A percentile compares a stretch with the other conserved stretches of the same genome.
phyloP scores from a whole-genome alignment of 2,329 filamentous ascomycete species.

The Pestalotiopsis sp. region DNA sequence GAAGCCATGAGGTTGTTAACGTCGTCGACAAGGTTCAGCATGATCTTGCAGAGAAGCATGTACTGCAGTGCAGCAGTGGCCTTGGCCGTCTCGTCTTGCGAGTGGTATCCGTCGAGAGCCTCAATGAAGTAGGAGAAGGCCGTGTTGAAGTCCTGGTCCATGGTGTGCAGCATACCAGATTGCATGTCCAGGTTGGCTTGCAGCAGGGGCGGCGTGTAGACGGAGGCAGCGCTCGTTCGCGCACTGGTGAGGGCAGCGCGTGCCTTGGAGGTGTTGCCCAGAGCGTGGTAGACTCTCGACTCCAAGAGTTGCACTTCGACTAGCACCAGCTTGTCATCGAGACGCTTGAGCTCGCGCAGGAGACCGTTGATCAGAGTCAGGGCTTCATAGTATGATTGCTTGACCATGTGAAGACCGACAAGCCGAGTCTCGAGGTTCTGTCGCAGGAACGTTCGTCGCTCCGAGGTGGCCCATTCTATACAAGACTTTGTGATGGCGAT shows the following conservation, averaged over 20 bases:
- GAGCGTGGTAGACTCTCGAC: constrained; percentile 94
- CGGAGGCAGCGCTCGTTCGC: constrained; percentile 91
- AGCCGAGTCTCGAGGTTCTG: constrained; percentile 98
- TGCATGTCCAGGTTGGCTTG: constrained; percentile 99
- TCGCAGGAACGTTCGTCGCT: constrained; percentile 92
- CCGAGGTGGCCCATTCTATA: constrained; percentile 97
- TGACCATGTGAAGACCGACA: constrained; percentile 92
- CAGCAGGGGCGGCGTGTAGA: constrained; percentile 93
- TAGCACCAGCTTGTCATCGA: constrained; percentile 97
- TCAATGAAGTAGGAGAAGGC: constrained; percentile 99
- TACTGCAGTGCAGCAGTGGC: constrained; percentile 98
- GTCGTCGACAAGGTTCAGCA: constrained; percentile 96
- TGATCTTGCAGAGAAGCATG: constrained; percentile 99
- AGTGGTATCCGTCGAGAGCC: constrained; percentile 94
- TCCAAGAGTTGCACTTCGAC: constrained; percentile 98
- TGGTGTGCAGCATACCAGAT: constrained; percentile 97
- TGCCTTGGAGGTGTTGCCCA: constrained; percentile 95
- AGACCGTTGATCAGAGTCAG: constrained; percentile 96
- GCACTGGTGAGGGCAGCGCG: constrained; percentile 93
- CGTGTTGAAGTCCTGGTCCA: constrained; percentile 99
- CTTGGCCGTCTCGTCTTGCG: constrained; percentile 82
- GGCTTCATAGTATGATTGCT: constrained; percentile 96
- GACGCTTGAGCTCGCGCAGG: constrained; percentile 92
- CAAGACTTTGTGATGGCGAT: constrained; percentile 96
- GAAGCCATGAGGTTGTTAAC: constrained; percentile 93